Conservation (phyloP, 768 basidiomycete species). For the Lentinula sp. region DNA sequence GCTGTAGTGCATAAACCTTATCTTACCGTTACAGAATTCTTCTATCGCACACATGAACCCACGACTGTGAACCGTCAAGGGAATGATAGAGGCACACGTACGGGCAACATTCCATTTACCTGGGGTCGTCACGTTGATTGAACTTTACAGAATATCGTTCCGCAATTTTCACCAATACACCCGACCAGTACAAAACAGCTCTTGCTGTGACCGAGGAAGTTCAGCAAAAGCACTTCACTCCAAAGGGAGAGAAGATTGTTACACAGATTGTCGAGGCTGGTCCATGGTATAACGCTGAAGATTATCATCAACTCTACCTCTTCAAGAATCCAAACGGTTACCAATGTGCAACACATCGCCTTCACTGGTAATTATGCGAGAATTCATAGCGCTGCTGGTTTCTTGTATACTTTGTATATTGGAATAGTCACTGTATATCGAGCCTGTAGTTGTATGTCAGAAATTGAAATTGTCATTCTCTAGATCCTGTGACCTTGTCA, state of each 20-base stretch:
- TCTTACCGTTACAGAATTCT: constrained; percentile 57
- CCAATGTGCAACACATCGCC: constrained; percentile 82
- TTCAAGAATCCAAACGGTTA: constrained; percentile 86
- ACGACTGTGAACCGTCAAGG: constrained; percentile 82
- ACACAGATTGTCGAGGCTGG: constrained; percentile 69
- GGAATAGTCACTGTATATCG: too few species aligned
- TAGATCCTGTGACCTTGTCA: neutral
- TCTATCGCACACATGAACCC: constrained; percentile 92
- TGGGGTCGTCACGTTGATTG: neutral
- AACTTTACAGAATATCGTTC: constrained; percentile 76
- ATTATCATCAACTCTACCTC: constrained; percentile 79
- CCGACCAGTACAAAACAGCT: constrained; percentile 69
- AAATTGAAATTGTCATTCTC: too few species aligned
- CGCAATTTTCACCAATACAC: constrained; percentile 76
- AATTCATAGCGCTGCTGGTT: too few species aligned
- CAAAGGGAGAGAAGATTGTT: constrained; percentile 66
- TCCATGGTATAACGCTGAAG: constrained; percentile 78
- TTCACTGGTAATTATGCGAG: constrained; percentile 64
- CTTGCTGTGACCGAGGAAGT: constrained; percentile 76
- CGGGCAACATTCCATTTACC: constrained; percentile 19
- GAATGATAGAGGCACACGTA: constrained; percentile 71
- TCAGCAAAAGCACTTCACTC: constrained; percentile 76
- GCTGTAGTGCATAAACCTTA: neutral
- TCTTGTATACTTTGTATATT: too few species aligned
- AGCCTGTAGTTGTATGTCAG: too few species aligned